Conservation (phyloP, 2,329 filamentous ascomycete species). For the Stemphylium vesicarium region DNA sequence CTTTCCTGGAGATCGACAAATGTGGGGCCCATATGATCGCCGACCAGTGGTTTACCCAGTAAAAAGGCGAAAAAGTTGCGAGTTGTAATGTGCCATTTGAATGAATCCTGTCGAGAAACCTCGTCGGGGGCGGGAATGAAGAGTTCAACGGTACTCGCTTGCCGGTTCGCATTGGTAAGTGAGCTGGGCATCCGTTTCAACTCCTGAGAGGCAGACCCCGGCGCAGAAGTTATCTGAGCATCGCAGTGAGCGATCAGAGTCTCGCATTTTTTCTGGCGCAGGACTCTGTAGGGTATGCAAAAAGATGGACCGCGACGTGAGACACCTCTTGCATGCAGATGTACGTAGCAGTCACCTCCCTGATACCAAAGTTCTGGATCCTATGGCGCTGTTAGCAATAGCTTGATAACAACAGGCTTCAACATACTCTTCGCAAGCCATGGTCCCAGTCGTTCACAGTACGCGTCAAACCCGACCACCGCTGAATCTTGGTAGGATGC, state of each 20-base stretch:
- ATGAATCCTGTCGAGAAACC: slow-evolving; percentile 61
- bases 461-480: slow-evolving; percentile 44
- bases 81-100: slow-evolving; percentile 70
- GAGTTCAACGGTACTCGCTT: slow-evolving; percentile 58
- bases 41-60: slow-evolving; percentile 69
- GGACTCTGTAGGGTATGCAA: slow-evolving; percentile 64
- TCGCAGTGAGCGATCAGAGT: slow-evolving; percentile 62
- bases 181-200: slow-evolving; percentile 27
- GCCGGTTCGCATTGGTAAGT: slow-evolving; percentile 51
- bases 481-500: slow-evolving; percentile 34
- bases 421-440: slow-evolving; percentile 52
- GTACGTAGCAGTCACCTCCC: slow-evolving; percentile 71
- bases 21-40: slow-evolving; percentile 67
- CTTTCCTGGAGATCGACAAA: slow-evolving; percentile 69
- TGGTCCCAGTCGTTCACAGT: slow-evolving; percentile 51
- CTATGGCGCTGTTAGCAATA: slow-evolving; percentile 50
- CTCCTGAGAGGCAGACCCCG: slow-evolving; percentile 10
- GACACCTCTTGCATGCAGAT: slow-evolving; percentile 70
- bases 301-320: slow-evolving; percentile 72
- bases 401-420: background rate
- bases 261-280: slow-evolving; percentile 65
- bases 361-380: slow-evolving; percentile 74
- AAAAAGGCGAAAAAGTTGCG: slow-evolving; percentile 80
- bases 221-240: slow-evolving; percentile 37
- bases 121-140: slow-evolving; percentile 71